Evolutionary conservation across 176 grass and related monocot species (phyloP), one percentile per base, ranked within the genome.

Genomic region (Zea luxurians): DNA sequence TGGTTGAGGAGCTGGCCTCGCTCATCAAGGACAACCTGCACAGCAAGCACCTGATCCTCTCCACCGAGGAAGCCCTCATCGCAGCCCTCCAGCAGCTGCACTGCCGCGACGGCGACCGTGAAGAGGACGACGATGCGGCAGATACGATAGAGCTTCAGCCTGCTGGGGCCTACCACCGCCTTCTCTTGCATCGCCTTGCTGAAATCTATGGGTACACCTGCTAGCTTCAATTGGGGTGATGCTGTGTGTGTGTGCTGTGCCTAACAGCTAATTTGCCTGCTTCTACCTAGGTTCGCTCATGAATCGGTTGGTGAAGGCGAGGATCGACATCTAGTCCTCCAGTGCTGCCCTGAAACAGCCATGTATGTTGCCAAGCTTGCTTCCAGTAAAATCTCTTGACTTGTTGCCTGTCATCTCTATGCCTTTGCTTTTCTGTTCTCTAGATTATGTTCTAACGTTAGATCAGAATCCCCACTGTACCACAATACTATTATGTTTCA

Each of bases 1-100:
- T 97, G 93, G 93, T 95, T 3, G 86, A 98, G 83, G 96, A 98
- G 83, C 85, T 98, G 77, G 89, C 96, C 75, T 95, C 85, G 77
- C 96, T 98, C 58, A 61, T 98, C 71, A 98, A 87, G 84, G 92
- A 98, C 57, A 98, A 98, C 82, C 89, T 98, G 48, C 85, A 89
- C 82, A 90, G 87, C 88, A 98, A 98, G 70, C 96, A 98, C 74
- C 90, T 98, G 15, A 75, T 98, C 48, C 96, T 98, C 78, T 89
- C 96, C 70, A 90, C 86, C 16, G 92, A 98, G 73, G 96, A 98
- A 74, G 7, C 68, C 6, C 75, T 98, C 10, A 18, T 94, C 73
- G 73, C 66, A 66, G 72, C 78, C 60, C 89, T 95, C 58, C 70
- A 90, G 77, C 64, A 83, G 18, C 78, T 83, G 47, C 71, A 57